Percentiles rank a stretch among this genome's conserved stretches.
These are phyloP conservation scores for Pseudoneurospora amorphoporcata DNA, from an alignment of 495 filamentous ascomycete species.

Conservation along the genomic window DNA sequence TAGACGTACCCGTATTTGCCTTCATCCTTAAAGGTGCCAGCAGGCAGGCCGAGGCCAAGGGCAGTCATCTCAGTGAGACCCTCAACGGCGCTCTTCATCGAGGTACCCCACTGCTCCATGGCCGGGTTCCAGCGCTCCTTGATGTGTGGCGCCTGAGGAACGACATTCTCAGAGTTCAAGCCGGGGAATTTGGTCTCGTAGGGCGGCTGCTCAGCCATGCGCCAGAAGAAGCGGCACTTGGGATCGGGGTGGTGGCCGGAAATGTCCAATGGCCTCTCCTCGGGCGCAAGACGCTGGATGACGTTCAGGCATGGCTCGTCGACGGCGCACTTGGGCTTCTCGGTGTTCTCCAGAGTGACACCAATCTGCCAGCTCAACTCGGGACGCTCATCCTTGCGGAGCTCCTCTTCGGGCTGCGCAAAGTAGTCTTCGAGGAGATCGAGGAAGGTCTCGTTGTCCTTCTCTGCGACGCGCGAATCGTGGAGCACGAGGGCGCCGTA, in stretches of 20 bases:
- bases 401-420: conserved; percentile 33
- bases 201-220: conserved; percentile 35
- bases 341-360: conserved; percentile 44
- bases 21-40: conserved; percentile 33
- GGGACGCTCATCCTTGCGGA: conserved; percentile 36
- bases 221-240: conserved; percentile 43
- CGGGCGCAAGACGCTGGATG: conserved; percentile 34
- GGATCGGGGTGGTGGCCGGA: conserved; percentile 34
- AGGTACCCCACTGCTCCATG: conserved; percentile 39
- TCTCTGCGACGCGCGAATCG: conserved; percentile 40
- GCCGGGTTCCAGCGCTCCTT: conserved; percentile 31
- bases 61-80: conserved; percentile 39
- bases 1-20: conserved; percentile 36
- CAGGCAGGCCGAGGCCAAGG: conserved; percentile 35
- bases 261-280: conserved; percentile 39
- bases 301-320: conserved; percentile 41
- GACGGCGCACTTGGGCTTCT: conserved; percentile 44
- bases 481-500: conserved; percentile 41
- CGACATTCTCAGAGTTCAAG: conserved; percentile 35
- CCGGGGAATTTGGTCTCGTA: conserved; percentile 37
- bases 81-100: conserved; percentile 43
- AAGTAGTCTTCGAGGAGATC: conserved; percentile 47
- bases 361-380: conserved; percentile 42
- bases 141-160: conserved; percentile 31
- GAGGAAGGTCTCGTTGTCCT: conserved; percentile 38